phyloP scores from a whole-genome alignment of 2,329 filamentous ascomycete genomes.

The Apiospora pterosperma region DNA sequence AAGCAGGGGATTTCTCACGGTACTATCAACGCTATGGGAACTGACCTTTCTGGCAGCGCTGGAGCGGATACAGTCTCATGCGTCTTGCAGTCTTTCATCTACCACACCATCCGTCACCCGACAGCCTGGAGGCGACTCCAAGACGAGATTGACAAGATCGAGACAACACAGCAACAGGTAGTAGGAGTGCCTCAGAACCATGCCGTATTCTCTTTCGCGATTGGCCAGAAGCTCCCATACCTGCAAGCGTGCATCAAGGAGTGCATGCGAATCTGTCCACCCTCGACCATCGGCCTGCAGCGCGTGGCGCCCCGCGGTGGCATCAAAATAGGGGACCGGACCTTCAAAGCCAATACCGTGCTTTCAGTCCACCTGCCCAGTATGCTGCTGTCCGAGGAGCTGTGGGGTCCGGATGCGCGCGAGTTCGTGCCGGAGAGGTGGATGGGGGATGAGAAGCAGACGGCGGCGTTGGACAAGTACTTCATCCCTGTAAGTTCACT shows the following conservation, averaged over 20 bases:
- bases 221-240: constrained; percentile 27
- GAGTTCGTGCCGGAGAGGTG: constrained; percentile 18
- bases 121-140: constrained; percentile 5
- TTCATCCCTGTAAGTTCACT: constrained; percentile 15
- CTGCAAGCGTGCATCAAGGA: constrained; percentile 29
- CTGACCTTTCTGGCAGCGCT: background rate
- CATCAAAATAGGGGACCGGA: constrained; percentile 7
- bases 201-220: constrained; percentile 17
- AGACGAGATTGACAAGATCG: background rate
- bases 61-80: constrained; percentile 1
- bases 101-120: constrained; percentile 9
- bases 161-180: constrained; percentile 11
- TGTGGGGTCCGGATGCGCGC: constrained; percentile 8
- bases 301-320: constrained; percentile 11
- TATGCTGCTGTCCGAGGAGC: constrained; percentile 3
- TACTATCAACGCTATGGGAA: background rate
- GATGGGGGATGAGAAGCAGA: constrained; percentile 10
- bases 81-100: constrained; percentile 6
- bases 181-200: background rate
- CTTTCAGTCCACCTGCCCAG: constrained; percentile 8
- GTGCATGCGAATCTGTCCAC: constrained; percentile 19
- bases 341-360: constrained; percentile 7
- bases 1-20: background rate
- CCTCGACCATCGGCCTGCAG: constrained; percentile 13
- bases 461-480: constrained; percentile 13